Evolutionary conservation across 176 grass and related monocot genomes (phyloP).

Genomic region (Saccharum officinarum): DNA sequence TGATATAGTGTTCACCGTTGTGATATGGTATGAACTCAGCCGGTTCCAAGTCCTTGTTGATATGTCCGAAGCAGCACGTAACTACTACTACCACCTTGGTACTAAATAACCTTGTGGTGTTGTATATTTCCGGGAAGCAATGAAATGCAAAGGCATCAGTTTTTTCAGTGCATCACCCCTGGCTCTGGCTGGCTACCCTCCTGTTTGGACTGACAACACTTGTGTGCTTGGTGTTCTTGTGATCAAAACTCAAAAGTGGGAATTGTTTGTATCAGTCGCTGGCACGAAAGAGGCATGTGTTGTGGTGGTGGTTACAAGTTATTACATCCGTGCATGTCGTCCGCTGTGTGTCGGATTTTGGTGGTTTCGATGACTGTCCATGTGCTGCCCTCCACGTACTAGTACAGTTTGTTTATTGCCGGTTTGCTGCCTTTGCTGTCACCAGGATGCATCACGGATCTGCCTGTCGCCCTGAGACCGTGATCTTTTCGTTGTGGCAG

Average conservation of each 20-base stretch:
- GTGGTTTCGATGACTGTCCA: conserved; percentile 40
- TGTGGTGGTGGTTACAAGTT: background rate
- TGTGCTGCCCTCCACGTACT: conserved; percentile 33
- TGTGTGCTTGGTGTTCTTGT: background rate
- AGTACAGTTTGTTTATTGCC: conserved; percentile 33
- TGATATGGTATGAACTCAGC: conserved; percentile 37
- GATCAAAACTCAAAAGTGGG: background rate
- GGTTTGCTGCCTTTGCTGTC: background rate
- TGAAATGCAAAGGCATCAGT: conserved; percentile 21
- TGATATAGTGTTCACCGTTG: conserved; percentile 16
- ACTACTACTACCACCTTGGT: background rate
- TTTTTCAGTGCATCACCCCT: background rate
- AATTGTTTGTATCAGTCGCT: conserved; percentile 27
- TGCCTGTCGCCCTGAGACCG: background rate
- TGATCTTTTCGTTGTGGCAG: background rate
- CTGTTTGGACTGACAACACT: background rate
- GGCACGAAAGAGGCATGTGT: conserved; percentile 13
- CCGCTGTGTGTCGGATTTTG: conserved; percentile 8
- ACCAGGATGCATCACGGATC: conserved; percentile 11
- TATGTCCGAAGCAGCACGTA: conserved; percentile 17
- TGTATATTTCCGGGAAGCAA: conserved; percentile 37
- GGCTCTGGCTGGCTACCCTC: background rate
- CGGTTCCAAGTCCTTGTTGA: conserved; percentile 29
- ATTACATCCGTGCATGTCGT: conserved; percentile 28
- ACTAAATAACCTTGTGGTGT: conserved; percentile 54